Conservation (phyloP, 768 basidiomycete species). For the Kwoniella sp. region DNA sequence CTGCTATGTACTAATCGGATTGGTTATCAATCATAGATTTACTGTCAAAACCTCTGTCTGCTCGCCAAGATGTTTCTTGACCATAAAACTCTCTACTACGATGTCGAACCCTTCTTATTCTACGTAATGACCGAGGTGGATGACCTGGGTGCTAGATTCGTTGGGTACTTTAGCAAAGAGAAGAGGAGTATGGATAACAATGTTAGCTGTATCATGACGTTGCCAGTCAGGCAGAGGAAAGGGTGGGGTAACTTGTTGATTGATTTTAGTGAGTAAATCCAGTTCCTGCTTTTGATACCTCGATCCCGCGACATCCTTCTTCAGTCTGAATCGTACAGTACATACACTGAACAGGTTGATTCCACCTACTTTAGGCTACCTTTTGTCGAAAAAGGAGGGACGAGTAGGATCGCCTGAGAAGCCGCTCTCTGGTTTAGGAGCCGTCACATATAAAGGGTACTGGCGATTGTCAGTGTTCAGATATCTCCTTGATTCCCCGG, state of each 20-base stretch:
- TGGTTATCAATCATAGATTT: conserved; percentile 65
- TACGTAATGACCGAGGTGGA: conserved; percentile 95
- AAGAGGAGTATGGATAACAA: conserved; percentile 95
- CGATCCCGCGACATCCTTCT: neutral
- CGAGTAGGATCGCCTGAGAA: conserved; percentile 91
- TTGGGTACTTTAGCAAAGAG: conserved; percentile 99
- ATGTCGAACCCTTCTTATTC: conserved; percentile 98
- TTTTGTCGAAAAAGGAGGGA: conserved; percentile 91
- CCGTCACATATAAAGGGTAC: conserved; percentile 90
- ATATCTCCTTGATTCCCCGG: conserved; percentile 67
- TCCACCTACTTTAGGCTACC: conserved; percentile 87
- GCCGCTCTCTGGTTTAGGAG: conserved; percentile 87
- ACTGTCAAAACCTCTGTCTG: conserved; percentile 96
- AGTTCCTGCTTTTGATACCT: neutral
- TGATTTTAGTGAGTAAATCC: conserved; percentile 81
- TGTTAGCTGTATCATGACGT: conserved; percentile 98
- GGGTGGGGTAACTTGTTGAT: conserved; percentile 98
- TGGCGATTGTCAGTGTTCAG: conserved; percentile 88
- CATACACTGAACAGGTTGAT: no score
- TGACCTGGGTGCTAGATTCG: conserved; percentile 85
- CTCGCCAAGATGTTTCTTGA: conserved; percentile 99
- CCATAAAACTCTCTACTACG: conserved; percentile 97
- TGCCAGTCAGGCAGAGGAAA: conserved; percentile 88
- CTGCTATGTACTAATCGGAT: no score
- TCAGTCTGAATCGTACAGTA: no score